Evolutionary conservation across 2,329 filamentous ascomycete species (phyloP), one percentile per base, ranked within the genome.

Genomic region (Blastomyces percursus): DNA sequence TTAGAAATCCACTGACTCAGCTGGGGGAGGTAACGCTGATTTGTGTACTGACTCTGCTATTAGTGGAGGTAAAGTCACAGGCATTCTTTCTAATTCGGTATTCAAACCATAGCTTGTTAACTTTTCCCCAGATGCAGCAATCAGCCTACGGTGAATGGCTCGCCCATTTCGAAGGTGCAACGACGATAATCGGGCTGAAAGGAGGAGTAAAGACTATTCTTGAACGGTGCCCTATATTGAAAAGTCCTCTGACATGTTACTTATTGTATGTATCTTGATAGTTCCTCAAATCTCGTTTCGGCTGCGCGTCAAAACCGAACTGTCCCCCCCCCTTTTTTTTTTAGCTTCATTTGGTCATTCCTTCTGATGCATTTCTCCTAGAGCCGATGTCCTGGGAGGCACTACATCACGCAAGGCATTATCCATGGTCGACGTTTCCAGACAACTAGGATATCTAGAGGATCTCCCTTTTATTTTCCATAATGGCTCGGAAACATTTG

Each of bases 121-220:
- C 14, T 58, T 6, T 51, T 38, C 60, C 7, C 64, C 63, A 66
- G 66, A 58, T 60, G 21, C 66, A 67, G 32, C 61, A 50, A 32
- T 64, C 64, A 2, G 66, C 65, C 30, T 60, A 57, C 24, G 65
- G 64, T 19, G 56, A 59, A 44, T 67, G 66, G 66, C 56, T 48
- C 51, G 60, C 67, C n/a, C 68, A 69, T 63, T 64, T 67, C 52
- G 61, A 68, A 60, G 68, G 66, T 3, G 61, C 67, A 32, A 61
- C 56, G 32, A 66, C 62, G 54, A 68, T 69, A 48, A 64, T 69
- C 30, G 32, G 63, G 35, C 58, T 69, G 27, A 63, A 64, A 56
- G 68, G 67, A 19, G 68, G 68, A 1, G 46, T 69, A 38, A 52
- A 46, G 30, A 44, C 62, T 9, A 52, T 69, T 12, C 61, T 46